phyloP scores from a whole-genome alignment of 768 basidiomycete genomes.

The Phanerochaete sordida region DNA sequence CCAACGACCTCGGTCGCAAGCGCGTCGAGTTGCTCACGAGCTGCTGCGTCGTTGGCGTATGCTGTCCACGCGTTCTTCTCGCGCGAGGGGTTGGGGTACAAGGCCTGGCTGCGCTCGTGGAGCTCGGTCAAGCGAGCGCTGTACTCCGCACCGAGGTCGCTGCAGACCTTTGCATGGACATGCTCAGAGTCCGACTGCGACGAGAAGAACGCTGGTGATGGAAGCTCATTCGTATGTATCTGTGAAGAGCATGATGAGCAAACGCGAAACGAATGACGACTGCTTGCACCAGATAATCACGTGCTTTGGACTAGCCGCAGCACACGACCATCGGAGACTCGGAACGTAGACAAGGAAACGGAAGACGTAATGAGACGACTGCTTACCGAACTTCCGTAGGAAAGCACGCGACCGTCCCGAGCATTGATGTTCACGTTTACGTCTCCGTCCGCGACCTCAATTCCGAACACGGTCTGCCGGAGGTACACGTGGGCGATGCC shows the following conservation, averaged over 20 bases:
- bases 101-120: conserved; percentile 8
- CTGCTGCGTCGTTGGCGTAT: background rate
- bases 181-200: conserved; percentile 20
- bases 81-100: conserved; percentile 35
- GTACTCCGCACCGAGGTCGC: conserved; percentile 36
- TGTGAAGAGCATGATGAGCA: background rate
- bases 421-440: conserved; percentile 81
- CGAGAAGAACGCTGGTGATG: background rate
- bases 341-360: background rate
- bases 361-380: background rate
- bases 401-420: conserved; percentile 76
- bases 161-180: conserved; percentile 54
- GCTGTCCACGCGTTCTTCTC: background rate
- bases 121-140: conserved; percentile 24
- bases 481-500: conserved; percentile 90
- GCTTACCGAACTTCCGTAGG: conserved; percentile 84
- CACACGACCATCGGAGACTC: background rate
- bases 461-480: conserved; percentile 77
- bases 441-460: conserved; percentile 88
- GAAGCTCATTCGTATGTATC: background rate
- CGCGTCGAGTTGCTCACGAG: conserved; percentile 1
- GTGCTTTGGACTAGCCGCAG: background rate
- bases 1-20: conserved; percentile 18
- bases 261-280: background rate
- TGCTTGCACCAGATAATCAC: conserved; percentile 72